Evolutionary conservation across 176 grass and related monocot species (phyloP), one percentile per base, ranked within the genome.

Genomic region (Saccharum spontaneum): DNA sequence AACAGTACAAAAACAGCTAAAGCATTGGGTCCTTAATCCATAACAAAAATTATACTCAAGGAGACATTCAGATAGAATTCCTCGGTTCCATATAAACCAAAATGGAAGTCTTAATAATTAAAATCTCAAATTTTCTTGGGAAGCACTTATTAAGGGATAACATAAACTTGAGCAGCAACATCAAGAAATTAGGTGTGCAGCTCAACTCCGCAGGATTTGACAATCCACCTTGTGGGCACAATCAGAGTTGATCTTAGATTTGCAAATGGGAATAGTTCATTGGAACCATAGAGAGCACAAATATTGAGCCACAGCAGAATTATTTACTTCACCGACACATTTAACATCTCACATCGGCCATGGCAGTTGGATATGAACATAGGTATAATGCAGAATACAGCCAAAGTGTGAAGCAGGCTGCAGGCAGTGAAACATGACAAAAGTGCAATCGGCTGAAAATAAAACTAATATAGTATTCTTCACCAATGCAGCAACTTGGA

Each of bases 381-480:
- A 14, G 26, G 46, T 84, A 40, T 28, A 76, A 30, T 76, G 22
- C 17, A 38, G 3, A 34, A 4, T 24, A 61, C 59, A 61, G n/a
- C 8, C 37, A 81, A 84, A 76, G 39, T 22, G 65, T 81, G 71
- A 52, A 80, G 14, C 65, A 36, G 17, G n/a, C 14, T 73, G 12
- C 63, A 31, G 20, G 24, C 22, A 68, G 36, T 66, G 63, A 64
- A 67, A 83, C 24, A 59, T 75, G 9, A 81, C 22, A 84, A 81
- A 41, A 40, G 60, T 49, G 48, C 14, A 64, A 23, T 55, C 34
- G 43, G 45, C 45, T 24, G 2, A 77, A 37, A 30, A 30, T 77
- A 70, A 69, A 44, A 15, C 4, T 68, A 16, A 30, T 30, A 38
- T 39, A 59, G 5, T 33, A 68, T 60, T 74, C 26, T 84, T 12